Percentiles rank a stretch among this genome's conserved stretches.
Evolutionary conservation across 345 rosid species (phyloP).

Genomic region (Populus davidiana): DNA sequence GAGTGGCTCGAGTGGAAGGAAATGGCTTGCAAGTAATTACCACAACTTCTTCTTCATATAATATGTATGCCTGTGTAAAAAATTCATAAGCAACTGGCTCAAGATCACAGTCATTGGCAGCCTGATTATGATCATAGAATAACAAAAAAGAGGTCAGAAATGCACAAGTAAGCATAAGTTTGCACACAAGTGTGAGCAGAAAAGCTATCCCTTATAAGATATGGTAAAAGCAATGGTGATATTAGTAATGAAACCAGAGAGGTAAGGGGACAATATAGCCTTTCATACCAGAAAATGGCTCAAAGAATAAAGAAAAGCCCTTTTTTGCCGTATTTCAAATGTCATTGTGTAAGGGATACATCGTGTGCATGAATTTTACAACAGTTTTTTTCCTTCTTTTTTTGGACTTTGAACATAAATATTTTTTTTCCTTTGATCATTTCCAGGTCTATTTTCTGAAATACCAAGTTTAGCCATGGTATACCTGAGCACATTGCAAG

Average conservation of each 20-base stretch:
- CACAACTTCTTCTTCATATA: slow-evolving; percentile 94
- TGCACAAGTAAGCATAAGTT: not conserved
- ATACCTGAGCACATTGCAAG: slow-evolving; percentile 98
- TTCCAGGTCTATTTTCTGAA: not conserved
- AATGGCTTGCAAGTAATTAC: slow-evolving; percentile 31
- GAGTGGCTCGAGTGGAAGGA: not conserved
- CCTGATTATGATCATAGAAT: slow-evolving; percentile 37
- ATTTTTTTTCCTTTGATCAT: not conserved
- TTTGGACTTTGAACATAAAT: not conserved
- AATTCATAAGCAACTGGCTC: slow-evolving; percentile 96
- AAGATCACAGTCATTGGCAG: slow-evolving; percentile 88
- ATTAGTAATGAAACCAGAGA: not conserved
- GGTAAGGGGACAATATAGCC: not conserved
- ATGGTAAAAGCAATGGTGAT: not conserved
- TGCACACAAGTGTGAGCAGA: not conserved
- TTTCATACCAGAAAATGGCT: not conserved
- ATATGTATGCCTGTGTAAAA: slow-evolving; percentile 85
- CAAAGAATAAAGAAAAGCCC: not conserved
- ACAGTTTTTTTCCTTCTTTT: not conserved
- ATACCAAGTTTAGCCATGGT: not conserved
- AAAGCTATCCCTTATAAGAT: not conserved
- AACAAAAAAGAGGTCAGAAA: not conserved
- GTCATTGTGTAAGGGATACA: not conserved
- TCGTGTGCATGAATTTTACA: not conserved
- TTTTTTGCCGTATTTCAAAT: not conserved